A percentile compares a stretch with the other conserved stretches of the same genome.
Evolutionary conservation across 2,329 filamentous ascomycete species (phyloP).

Genomic region (Cyphellophora europaea): DNA sequence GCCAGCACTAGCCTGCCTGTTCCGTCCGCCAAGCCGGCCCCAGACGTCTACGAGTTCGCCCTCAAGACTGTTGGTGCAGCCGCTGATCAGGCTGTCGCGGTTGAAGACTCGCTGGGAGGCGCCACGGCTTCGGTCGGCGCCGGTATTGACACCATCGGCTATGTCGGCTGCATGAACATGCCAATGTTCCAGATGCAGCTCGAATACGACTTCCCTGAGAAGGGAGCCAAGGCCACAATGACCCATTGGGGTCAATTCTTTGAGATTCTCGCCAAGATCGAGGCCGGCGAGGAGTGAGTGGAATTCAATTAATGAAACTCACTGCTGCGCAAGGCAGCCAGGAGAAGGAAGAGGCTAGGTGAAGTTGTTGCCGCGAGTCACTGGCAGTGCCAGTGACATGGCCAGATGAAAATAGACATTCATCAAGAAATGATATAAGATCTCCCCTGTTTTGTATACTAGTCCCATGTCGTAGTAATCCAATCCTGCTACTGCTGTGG

Average conservation of each 20-base stretch:
- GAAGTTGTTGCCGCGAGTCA: too few species aligned
- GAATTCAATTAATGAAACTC: neutral
- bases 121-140: constrained; percentile 68
- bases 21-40: constrained; percentile 86
- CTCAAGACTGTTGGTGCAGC: constrained; percentile 64
- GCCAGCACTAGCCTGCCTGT: constrained; percentile 67
- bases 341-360: too few species aligned
- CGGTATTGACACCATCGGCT: constrained; percentile 71
- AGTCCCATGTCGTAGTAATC: too few species aligned
- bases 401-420: too few species aligned
- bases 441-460: too few species aligned
- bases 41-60: constrained; percentile 75
- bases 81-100: constrained; percentile 63
- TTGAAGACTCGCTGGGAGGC: constrained; percentile 85
- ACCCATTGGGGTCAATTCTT: constrained; percentile 38
- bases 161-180: constrained; percentile 67
- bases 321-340: too few species aligned
- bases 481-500: too few species aligned
- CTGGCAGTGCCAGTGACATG: too few species aligned
- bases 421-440: too few species aligned
- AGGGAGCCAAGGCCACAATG: constrained; percentile 55
- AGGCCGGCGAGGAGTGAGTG: constrained; percentile 14
- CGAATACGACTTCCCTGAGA: constrained; percentile 57
- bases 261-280: constrained; percentile 30
- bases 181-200: constrained; percentile 55